Percentiles rank a stretch among this genome's conserved stretches.
These are phyloP conservation scores for Aspergillus eucalypticola DNA, from an alignment of 2,329 filamentous ascomycete genomes.

Conservation along the genomic window DNA sequence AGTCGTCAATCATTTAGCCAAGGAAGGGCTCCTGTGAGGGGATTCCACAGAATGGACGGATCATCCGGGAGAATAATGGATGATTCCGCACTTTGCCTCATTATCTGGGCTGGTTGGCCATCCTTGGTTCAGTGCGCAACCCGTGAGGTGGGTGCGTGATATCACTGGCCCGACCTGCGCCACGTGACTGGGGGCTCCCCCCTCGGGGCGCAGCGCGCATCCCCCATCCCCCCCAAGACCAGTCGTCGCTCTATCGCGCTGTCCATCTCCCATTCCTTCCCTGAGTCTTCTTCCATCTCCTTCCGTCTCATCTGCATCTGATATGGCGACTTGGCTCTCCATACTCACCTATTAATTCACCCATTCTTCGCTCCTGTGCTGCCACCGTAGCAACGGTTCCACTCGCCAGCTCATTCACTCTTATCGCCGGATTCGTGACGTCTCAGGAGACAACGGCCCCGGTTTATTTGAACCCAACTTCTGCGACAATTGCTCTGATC, in stretches of 20 bases:
- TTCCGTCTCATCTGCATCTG: slow-evolving; percentile 13
- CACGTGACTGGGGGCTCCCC: slow-evolving; percentile 39
- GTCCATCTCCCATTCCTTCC: slow-evolving; percentile 17
- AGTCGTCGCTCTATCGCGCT: slow-evolving; percentile 16
- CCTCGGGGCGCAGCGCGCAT: slow-evolving; percentile 29
- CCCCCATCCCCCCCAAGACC: slow-evolving; percentile 12
- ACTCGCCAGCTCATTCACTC: slow-evolving; percentile 28
- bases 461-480: slow-evolving; percentile 7
- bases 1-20: slow-evolving; percentile 28
- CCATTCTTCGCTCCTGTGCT: slow-evolving; percentile 12
- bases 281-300: slow-evolving; percentile 17
- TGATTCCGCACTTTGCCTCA: not conserved
- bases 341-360: slow-evolving; percentile 11
- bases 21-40: slow-evolving; percentile 28
- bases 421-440: slow-evolving; percentile 44
- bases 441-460: slow-evolving; percentile 23
- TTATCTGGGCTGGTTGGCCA: not conserved
- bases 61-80: not conserved
- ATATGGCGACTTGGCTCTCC: slow-evolving; percentile 21
- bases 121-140: slow-evolving; percentile 21
- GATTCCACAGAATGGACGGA: not conserved
- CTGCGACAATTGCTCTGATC: slow-evolving; percentile 10
- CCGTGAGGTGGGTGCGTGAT: slow-evolving; percentile 43
- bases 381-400: slow-evolving; percentile 17
- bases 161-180: slow-evolving; percentile 39